Evolutionary conservation across 495 filamentous ascomycete genomes (phyloP).

Genomic region (Trichocladium antarcticum): DNA sequence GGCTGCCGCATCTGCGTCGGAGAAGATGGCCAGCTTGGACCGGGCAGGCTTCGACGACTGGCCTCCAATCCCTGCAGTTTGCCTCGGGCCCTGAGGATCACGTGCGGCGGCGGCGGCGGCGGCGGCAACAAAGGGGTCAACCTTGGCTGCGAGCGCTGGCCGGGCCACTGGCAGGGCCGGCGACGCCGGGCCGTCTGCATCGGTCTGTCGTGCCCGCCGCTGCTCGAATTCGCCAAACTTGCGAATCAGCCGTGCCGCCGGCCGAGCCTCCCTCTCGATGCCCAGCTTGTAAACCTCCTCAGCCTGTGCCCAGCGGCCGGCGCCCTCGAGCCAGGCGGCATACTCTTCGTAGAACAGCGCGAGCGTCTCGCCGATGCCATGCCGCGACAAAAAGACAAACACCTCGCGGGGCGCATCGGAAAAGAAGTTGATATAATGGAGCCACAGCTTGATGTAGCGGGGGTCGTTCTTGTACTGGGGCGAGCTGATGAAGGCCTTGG

Average conservation of each 20-base stretch:
- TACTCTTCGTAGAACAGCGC: slow-evolving; percentile 98
- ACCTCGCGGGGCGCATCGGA: slow-evolving; percentile 85
- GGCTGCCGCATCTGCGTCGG: slow-evolving; percentile 52
- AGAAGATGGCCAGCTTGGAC: slow-evolving; percentile 87
- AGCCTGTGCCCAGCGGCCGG: slow-evolving; percentile 79
- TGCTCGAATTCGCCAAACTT: slow-evolving; percentile 87
- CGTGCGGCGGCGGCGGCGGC: slow-evolving; percentile 27
- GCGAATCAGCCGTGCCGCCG: slow-evolving; percentile 64
- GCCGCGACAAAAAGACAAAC: slow-evolving; percentile 81
- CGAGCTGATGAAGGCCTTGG: slow-evolving; percentile 72
- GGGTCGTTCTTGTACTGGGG: slow-evolving; percentile 90
- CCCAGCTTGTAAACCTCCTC: slow-evolving; percentile 87
- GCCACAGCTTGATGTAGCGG: slow-evolving; percentile 83
- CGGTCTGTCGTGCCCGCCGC: slow-evolving; percentile 51
- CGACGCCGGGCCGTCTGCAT: slow-evolving; percentile 56
- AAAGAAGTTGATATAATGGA: slow-evolving; percentile 87
- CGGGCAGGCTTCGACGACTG: slow-evolving; percentile 49
- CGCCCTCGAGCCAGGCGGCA: slow-evolving; percentile 78
- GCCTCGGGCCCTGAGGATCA: slow-evolving; percentile 59
- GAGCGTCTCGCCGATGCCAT: slow-evolving; percentile 73
- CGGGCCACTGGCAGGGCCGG: slow-evolving; percentile 76
- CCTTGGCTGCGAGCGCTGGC: slow-evolving; percentile 75
- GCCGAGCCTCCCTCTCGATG: slow-evolving; percentile 77
- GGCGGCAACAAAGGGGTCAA: slow-evolving; percentile 58
- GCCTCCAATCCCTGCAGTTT: slow-evolving; percentile 30